phyloP scores from a whole-genome alignment of 2,329 filamentous ascomycete species.

The Colletotrichum sp. region DNA sequence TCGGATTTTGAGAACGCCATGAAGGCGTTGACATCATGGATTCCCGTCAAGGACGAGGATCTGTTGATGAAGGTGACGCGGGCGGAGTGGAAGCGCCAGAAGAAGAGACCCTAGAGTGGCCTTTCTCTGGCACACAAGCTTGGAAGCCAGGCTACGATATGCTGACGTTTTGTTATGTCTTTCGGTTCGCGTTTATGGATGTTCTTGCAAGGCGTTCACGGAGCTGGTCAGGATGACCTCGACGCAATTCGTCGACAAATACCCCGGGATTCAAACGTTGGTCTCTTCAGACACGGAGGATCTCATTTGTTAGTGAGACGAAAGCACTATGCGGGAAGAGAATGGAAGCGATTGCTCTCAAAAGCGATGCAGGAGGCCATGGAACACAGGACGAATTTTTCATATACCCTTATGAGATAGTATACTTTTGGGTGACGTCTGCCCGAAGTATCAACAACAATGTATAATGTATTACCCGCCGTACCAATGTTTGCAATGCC shows the following conservation, averaged over 20 bases:
- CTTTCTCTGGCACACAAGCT: conserved; percentile 7
- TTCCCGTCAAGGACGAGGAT: conserved; percentile 93
- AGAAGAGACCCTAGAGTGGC: conserved; percentile 40
- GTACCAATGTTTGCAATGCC: neutral
- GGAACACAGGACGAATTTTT: neutral
- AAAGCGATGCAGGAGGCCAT: neutral
- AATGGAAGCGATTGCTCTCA: neutral
- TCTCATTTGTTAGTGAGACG: neutral
- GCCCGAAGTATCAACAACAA: neutral
- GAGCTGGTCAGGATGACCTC: conserved; percentile 3
- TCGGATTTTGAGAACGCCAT: conserved; percentile 98
- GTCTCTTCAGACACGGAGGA: neutral
- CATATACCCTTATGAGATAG: conserved; percentile 2
- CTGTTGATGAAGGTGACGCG: conserved; percentile 88
- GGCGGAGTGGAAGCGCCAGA: conserved; percentile 80
- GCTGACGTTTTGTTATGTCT: neutral
- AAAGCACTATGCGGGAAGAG: neutral
- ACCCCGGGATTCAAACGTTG: neutral
- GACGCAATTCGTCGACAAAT: conserved; percentile 4
- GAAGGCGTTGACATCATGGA: conserved; percentile 94
- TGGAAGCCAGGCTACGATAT: neutral
- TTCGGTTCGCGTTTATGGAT: neutral
- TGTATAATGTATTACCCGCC: conserved; percentile 9
- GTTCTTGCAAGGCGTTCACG: conserved; percentile 10
- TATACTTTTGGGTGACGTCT: neutral